Base-by-base conservation (phyloP, 1,284 basidiomycete species). In the Apiotrichum domesticum region DNA sequence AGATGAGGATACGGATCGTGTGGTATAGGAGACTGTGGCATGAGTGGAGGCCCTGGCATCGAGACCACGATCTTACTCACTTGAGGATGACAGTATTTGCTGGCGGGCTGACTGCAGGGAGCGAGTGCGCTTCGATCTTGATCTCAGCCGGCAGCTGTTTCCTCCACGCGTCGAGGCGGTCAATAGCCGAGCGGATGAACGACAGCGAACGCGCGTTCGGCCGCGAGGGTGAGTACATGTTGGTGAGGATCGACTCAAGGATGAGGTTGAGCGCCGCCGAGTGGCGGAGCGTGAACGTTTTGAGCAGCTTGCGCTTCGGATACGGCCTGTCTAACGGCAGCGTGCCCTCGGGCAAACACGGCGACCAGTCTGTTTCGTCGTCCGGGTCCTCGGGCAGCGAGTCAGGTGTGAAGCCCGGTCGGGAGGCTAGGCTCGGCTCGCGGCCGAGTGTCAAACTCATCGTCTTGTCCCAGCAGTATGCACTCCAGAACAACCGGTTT, bases 391-490 rank as follows among this genome's bases (percentile, higher is more conserved):
- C 46, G 7, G 54, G 54, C 13, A 55, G 48, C 14, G 53, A 48
- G 42, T 55, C 47, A 34, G 54, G 47, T 1, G 47, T 34, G 21
- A 55, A 33, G 9, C 54, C 54, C 3, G 54, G 54, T 5, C 56
- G 56, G 9, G 56, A 55, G 3, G 46, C 35, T n/a, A 62, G 21
- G 14, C 56, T 47, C 1, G 59, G 59, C 52, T 61, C 59, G 14
- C 59, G 53, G 1, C 59, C 59, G 10, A 61, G 51, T 1, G 55
- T 50, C 3, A 61, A 40, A 7, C 40, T 40, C 46, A 61, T 56
- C 3, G 59, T 61, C 52, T 61, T 61, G 52, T 61, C 59, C 59
- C 59, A 61, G 52, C 55, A 57, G 49, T 61, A 61, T 11, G 55
- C 59, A 11, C 51, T 53, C 59, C 59, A 61, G 45, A 56, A 61